A percentile compares a stretch with the other conserved stretches of the same genome.
Conservation (phyloP, 2,329 filamentous ascomycete species). For the Beauveria scarabaeidicola region DNA sequence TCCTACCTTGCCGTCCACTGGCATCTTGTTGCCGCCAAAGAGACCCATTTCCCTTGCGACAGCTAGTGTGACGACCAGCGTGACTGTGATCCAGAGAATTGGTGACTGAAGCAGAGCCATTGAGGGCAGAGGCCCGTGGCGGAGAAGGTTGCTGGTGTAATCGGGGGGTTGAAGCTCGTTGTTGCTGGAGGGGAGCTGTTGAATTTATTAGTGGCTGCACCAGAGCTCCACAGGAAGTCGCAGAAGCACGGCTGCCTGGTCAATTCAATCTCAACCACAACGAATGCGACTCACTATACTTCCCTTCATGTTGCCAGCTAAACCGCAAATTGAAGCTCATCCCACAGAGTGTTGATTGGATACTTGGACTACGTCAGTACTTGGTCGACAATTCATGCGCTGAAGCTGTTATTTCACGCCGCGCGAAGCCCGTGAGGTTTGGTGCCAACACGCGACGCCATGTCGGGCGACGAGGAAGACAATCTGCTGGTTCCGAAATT, state of each 20-base stretch:
- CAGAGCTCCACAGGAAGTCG: conserved; percentile 1
- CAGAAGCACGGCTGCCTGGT: background rate
- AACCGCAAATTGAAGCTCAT: too few species aligned
- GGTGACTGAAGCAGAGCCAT: conserved; percentile 5
- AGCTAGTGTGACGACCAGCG: conserved; percentile 26
- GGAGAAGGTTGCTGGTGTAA: background rate
- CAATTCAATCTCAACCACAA: background rate
- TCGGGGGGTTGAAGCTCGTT: background rate
- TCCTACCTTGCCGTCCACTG: conserved; percentile 70
- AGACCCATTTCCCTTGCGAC: conserved; percentile 52
- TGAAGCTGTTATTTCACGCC: background rate
- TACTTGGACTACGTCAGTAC: too few species aligned
- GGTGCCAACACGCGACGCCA: conserved; percentile 13
- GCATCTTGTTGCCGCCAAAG: conserved; percentile 64
- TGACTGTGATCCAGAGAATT: conserved; percentile 17
- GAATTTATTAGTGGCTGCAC: background rate
- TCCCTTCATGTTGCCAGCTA: background rate
- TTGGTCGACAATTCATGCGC: background rate
- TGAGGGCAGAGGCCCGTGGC: background rate
- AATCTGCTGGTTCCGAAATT: conserved; percentile 54
- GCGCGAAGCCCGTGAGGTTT: background rate
- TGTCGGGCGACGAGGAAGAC: conserved; percentile 21
- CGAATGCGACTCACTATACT: background rate
- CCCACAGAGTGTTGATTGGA: background rate
- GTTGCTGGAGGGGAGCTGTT: background rate